phyloP scores from a whole-genome alignment of 108 stramenopile genomes.

The Cyclotella sp. region DNA sequence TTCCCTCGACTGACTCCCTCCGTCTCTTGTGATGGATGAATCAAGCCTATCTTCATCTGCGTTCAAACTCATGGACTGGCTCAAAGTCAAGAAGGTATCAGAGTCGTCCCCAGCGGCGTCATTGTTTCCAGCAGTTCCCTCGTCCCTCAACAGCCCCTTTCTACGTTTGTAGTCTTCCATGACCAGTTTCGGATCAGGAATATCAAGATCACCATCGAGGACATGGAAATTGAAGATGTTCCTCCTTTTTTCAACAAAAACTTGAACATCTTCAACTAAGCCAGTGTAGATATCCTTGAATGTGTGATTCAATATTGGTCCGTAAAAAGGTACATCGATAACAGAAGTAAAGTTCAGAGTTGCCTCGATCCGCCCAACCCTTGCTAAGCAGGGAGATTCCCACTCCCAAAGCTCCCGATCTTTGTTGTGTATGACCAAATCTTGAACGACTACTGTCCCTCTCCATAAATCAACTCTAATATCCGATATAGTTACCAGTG shows the following conservation, averaged over 20 bases:
- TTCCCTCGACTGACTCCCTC: slow-evolving; percentile 12
- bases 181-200: slow-evolving; percentile 33
- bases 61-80: slow-evolving; percentile 23
- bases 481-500: slow-evolving; percentile 48
- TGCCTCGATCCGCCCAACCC: slow-evolving; percentile 49
- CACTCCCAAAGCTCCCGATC: slow-evolving; percentile 51
- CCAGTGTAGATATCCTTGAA: slow-evolving; percentile 50
- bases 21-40: slow-evolving; percentile 7
- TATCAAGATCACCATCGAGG: slow-evolving; percentile 45
- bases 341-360: slow-evolving; percentile 47
- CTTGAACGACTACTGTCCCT: slow-evolving; percentile 35
- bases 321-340: slow-evolving; percentile 34
- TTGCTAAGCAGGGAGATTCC: slow-evolving; percentile 53
- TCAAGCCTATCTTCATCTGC: slow-evolving; percentile 25
- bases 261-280: slow-evolving; percentile 52
- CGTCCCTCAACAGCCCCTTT: slow-evolving; percentile 11
- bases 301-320: slow-evolving; percentile 37
- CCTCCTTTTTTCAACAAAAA: slow-evolving; percentile 51
- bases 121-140: background rate
- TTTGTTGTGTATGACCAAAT: slow-evolving; percentile 49
- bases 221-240: slow-evolving; percentile 57
- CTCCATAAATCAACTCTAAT: slow-evolving; percentile 44
- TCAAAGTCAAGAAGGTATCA: slow-evolving; percentile 16
- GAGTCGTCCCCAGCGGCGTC: background rate
- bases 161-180: slow-evolving; percentile 42